Percentiles rank a stretch among this genome's conserved stretches.
phyloP scores from a whole-genome alignment of 2,329 filamentous ascomycete species.

The Curvularia eragrostidis region DNA sequence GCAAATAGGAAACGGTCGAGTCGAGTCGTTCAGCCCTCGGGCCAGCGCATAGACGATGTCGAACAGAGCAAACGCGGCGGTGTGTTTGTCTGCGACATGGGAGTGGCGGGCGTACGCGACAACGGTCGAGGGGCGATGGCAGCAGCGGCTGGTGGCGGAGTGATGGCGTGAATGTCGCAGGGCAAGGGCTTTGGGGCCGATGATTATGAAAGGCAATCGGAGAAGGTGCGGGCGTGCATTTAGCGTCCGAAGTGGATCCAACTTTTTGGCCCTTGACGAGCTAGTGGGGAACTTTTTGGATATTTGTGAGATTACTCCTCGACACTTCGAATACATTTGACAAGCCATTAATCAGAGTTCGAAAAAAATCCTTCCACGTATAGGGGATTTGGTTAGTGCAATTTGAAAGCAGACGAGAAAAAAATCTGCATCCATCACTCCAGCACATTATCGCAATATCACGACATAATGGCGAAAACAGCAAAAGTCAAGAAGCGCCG shows the following conservation, averaged over 20 bases:
- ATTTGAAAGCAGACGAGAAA: background rate
- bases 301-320: constrained; percentile 5
- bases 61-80: constrained; percentile 39
- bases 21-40: constrained; percentile 38
- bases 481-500: constrained; percentile 56
- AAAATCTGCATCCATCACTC: background rate
- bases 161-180: constrained; percentile 20
- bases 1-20: constrained; percentile 2
- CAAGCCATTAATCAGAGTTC: background rate
- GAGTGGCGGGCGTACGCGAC: constrained; percentile 23
- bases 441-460: background rate
- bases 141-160: constrained; percentile 21
- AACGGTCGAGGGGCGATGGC: constrained; percentile 11
- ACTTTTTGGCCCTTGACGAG: constrained; percentile 20
- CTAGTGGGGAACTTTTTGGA: constrained; percentile 23
- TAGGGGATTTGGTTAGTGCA: background rate
- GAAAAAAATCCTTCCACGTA: background rate
- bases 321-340: background rate
- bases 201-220: constrained; percentile 18
- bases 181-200: constrained; percentile 17
- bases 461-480: constrained; percentile 53
- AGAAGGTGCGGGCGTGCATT: constrained; percentile 23
- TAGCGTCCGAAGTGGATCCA: constrained; percentile 15
- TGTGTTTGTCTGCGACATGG: constrained; percentile 45
- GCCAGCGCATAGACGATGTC: constrained; percentile 40